Evolutionary conservation across 2,329 filamentous ascomycete genomes (phyloP), one percentile per base, ranked within the genome.

Genomic region (Simplicillium aogashimaense): DNA sequence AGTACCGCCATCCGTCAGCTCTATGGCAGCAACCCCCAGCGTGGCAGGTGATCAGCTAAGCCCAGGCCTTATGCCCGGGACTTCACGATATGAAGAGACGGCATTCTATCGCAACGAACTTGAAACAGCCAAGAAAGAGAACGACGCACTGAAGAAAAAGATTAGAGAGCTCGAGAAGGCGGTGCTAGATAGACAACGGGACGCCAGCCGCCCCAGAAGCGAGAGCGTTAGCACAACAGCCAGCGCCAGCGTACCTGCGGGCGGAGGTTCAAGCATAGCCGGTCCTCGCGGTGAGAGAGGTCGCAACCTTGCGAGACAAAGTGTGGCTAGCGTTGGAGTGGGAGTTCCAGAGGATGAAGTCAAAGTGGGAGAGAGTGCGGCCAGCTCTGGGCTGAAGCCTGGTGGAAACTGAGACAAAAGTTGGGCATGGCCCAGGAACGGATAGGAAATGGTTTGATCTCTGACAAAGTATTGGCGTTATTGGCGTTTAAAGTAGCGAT

Each of bases 141-240:
- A 83, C 44, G 78, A 83, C 39, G 55, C 58, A 0, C 58, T 83
- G 35, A 79, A 78, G 62, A 65, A 69, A 40, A 68, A 74, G 12
- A 72, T 83, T 43, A 67, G 76, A 35, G 78, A 83, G 34, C 58
- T 83, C 10, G 79, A 83, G 59, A 64, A 67, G 30, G 59, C 67
- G 45, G 60, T 81, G 7, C 62, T 68, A 7, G 69, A 73, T 10
- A 60, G 67, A 29, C 58, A 64, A 30, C 69, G 69, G 47, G 70
- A 74, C 37, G 60, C 61, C 10, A 65, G 65, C 49, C 57, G 64
- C 6, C 57, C 59, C 2, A 53, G 72, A 40, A 76, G 70, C 43
- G 72, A 70, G 45, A 78, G 74, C 43, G 64, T 61, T 12, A 74
- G 70, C 54, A 74, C 72, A 7, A 67, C 67, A 0, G 65, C 70